Base-by-base conservation (phyloP, 2,329 filamentous ascomycete genomes). In the Davidsoniella australis region DNA sequence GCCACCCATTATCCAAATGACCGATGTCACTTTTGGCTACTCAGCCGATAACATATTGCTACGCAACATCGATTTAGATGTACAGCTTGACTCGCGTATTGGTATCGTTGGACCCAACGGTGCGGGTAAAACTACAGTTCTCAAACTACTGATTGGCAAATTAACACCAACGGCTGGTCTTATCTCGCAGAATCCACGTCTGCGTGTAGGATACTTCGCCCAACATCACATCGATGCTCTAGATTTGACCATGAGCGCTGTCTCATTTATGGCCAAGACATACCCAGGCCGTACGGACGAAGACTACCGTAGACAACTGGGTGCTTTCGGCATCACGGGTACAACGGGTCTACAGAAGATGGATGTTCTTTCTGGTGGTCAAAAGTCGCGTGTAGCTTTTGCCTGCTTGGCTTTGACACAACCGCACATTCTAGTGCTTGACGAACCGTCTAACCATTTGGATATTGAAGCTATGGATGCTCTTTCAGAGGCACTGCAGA, bases 401-500 rank as follows among this genome's bases (percentile, higher is more conserved):
- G 89, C 91, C n/a, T 96, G 89, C 62, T 67, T 98, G 54, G 89
- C 87, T 0, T 70, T 98, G 56, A 85, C 80, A 45, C 94, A 96
- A 65, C 91, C 91, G 16, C 91, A 98, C 62, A 96, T 98, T 56
- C 74, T 98, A 43, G 89, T 98, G 54, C 83, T 98, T 46, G 91
- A 98, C 74, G 91, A 98, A 66, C 91, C 91, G 63, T 94, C 86
- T 55, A 98, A 98, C 70, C 91, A 98, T 66, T 71, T 98, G 59
- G 91, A 98, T 76, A 96, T 98, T 58, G 91, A 98, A 65, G 91
- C 91, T 55, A 95, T 98, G 91, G 91, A 98, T 64, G 89, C 91
- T 9, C 71, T 98, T 47, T 81, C 85, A 4, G 78, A 82, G 26
- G 91, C 91, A 14, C 70, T 98, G 57, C 75, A 78, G 57, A 76